phyloP scores from a whole-genome alignment of 2,329 filamentous ascomycete species.

The Pseudophaeomoniella oleicola region DNA sequence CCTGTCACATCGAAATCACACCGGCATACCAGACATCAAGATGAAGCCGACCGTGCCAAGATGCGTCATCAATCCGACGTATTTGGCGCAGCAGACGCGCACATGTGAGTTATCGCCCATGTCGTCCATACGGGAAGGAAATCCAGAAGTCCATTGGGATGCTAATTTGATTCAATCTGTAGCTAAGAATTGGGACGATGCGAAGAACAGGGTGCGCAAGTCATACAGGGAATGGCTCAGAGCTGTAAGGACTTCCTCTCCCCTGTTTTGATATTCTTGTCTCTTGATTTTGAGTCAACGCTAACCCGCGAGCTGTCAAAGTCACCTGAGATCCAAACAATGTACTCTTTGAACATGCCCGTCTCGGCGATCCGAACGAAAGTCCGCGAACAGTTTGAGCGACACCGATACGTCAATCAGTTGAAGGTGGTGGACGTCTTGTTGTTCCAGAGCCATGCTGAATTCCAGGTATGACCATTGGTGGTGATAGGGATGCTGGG shows the following conservation, averaged over 20 bases:
- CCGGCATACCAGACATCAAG: neutral
- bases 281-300: neutral
- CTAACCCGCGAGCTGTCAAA: no score
- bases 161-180: no score
- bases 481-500: neutral
- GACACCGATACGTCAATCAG: slow-evolving; percentile 85
- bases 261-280: slow-evolving; percentile 1
- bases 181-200: slow-evolving; percentile 85
- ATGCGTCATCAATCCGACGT: slow-evolving; percentile 74
- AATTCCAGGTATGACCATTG: slow-evolving; percentile 64
- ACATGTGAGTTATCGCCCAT: slow-evolving; percentile 48
- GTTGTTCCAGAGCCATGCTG: slow-evolving; percentile 76
- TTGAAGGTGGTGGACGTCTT: slow-evolving; percentile 77
- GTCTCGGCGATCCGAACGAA: slow-evolving; percentile 80
- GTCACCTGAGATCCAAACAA: slow-evolving; percentile 92
- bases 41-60: neutral
- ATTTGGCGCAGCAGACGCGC: slow-evolving; percentile 69
- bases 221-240: slow-evolving; percentile 94
- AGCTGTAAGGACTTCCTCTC: slow-evolving; percentile 52
- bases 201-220: slow-evolving; percentile 69
- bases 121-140: slow-evolving; percentile 1
- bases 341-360: slow-evolving; percentile 88
- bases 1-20: neutral
- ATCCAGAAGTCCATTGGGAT: no score
- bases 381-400: slow-evolving; percentile 92